Percentiles rank a stretch among this genome's conserved stretches.
phyloP scores from a whole-genome alignment of 1,139 yeast genomes.

The Suhomyces taliae region DNA sequence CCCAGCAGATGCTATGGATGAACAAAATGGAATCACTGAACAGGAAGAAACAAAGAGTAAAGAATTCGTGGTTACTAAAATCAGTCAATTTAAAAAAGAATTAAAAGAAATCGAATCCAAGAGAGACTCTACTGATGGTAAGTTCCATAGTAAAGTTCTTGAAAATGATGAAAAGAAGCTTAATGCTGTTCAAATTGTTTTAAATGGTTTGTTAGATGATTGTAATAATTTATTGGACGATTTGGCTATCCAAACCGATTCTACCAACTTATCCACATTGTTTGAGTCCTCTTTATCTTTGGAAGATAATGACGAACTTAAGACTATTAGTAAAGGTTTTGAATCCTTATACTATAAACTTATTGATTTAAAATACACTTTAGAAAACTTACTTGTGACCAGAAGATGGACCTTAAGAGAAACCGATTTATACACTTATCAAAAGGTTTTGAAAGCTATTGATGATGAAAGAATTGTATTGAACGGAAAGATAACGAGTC shows the following conservation, averaged over 20 bases:
- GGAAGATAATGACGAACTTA: constrained; percentile 6
- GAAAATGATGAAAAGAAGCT: constrained; percentile 24
- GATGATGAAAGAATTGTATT: constrained; percentile 66
- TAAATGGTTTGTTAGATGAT: constrained; percentile 77
- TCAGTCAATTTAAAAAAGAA: constrained; percentile 22
- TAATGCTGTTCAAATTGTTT: constrained; percentile 52
- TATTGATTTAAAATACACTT: constrained; percentile 62
- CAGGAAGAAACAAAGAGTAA: constrained; percentile 1
- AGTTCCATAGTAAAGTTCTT: constrained; percentile 23
- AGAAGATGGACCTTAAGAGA: constrained; percentile 97
- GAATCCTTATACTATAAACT: constrained; percentile 39
- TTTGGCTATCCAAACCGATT: constrained; percentile 57
- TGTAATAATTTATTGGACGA: constrained; percentile 76
- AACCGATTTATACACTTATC: constrained; percentile 85
- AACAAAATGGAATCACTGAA: background rate
- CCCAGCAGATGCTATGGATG: background rate
- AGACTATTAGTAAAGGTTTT: constrained; percentile 15
- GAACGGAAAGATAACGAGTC: constrained; percentile 21
- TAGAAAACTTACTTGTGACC: constrained; percentile 82
- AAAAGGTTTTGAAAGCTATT: constrained; percentile 66
- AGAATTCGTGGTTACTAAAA: constrained; percentile 6
- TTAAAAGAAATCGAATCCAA: constrained; percentile 32
- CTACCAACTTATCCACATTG: constrained; percentile 26
- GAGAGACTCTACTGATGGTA: constrained; percentile 36
- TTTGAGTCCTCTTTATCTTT: constrained; percentile 19